Evolutionary conservation across 345 rosid species (phyloP), one percentile per base, ranked within the genome.

Genomic region (Anacardium occidentale): DNA sequence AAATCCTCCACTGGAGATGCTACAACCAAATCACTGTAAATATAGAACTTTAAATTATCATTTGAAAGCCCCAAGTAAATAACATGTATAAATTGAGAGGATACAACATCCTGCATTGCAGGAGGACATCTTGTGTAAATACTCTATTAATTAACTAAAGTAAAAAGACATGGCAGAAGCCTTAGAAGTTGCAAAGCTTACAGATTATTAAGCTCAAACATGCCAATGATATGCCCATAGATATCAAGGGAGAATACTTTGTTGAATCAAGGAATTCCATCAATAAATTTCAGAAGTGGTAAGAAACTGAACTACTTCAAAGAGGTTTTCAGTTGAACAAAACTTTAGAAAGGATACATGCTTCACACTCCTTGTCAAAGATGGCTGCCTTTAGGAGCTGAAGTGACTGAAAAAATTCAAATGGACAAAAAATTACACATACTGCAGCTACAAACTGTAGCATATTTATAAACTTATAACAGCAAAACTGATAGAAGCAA

Each of bases 121-220:
- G 53, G 29, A 24, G 67, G 32, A 1, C 22, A 74, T 51, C 14
- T 60, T 5, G 54, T 47, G 60, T 18, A 17, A 40, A 58, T 40
- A 22, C 22, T 77, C 58, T 29, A 29, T 29, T 44, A 67, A 12
- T 37, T 29, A 56, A 57, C 42, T 62, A 15, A 56, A 59, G 65
- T 34, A 22, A 42, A 76, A 40, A 2, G 70, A 48, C 48, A 68
- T 32, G 24, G 48, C 9, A 32, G 48, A 75, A 59, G 54, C 69
- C 76, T 56, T 29, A 11, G 37, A 11, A 69, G 56, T 61, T 14
- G 66, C 20, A 60, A 71, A 20, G 21, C 97, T 89, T 87, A 94
- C 97, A 94, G 87, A 84, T 94, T 94, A 84, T 94, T 94, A 74
- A 88, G 87, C 89, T 94, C 98, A 77, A 90, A 92, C 96, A 94